A percentile compares a stretch with the other conserved stretches of the same genome.
Conservation (phyloP, 2,329 filamentous ascomycete genomes). For the Esteya vermicola region DNA sequence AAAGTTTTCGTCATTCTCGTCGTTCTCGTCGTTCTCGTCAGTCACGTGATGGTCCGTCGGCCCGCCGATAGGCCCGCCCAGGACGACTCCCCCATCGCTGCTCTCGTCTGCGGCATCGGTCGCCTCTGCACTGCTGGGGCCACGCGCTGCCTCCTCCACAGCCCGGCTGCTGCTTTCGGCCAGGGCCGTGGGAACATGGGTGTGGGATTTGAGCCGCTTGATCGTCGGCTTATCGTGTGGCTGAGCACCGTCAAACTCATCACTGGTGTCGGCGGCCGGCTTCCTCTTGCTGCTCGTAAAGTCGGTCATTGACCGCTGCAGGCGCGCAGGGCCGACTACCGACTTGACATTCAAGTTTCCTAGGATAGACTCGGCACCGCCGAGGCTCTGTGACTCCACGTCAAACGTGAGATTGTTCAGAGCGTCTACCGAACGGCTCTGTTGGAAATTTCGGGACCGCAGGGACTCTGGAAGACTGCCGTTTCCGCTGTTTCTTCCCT, state of each 20-base stretch:
- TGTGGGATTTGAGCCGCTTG: slow-evolving; percentile 41
- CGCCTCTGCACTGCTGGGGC: too few species aligned
- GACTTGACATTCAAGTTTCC: slow-evolving; percentile 29
- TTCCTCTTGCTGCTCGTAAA: slow-evolving; percentile 43
- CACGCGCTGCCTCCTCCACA: too few species aligned
- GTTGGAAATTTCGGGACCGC: slow-evolving; percentile 7
- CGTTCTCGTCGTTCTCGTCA: slow-evolving; percentile 5
- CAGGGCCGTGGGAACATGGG: slow-evolving; percentile 19
- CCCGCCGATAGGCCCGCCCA: too few species aligned
- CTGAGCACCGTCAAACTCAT: slow-evolving; percentile 27
- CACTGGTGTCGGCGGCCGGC: slow-evolving; percentile 33
- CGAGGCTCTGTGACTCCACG: slow-evolving; percentile 41
- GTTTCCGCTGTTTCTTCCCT: background rate
- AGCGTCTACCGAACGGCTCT: slow-evolving; percentile 30
- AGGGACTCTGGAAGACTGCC: slow-evolving; percentile 11
- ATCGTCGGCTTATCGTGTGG: slow-evolving; percentile 30
- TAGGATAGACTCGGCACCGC: slow-evolving; percentile 31
- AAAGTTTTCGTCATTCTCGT: slow-evolving; percentile 26
- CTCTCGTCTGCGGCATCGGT: background rate
- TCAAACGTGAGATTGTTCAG: slow-evolving; percentile 36
- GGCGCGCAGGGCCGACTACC: slow-evolving; percentile 12
- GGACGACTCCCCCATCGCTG: too few species aligned
- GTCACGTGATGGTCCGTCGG: too few species aligned
- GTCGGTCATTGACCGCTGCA: slow-evolving; percentile 12
- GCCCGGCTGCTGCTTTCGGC: too few species aligned